Percentiles rank a stretch among this genome's conserved stretches.
Conservation (phyloP, 73 alveolate genomes). For the Stentor roeselii region DNA sequence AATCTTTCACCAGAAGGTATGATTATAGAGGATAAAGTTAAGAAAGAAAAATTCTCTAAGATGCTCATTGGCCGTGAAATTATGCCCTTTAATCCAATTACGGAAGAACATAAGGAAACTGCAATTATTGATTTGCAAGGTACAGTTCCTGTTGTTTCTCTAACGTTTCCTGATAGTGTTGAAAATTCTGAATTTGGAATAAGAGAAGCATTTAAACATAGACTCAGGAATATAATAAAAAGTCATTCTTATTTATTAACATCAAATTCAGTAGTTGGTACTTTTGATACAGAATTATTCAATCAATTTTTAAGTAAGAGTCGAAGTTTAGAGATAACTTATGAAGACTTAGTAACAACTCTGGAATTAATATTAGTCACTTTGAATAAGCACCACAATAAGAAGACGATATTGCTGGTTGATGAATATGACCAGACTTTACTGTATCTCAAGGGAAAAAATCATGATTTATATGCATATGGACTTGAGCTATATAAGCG, state of each 20-base stretch:
- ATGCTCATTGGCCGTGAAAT: background rate
- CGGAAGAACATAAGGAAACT: background rate
- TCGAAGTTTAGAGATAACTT: too few species aligned
- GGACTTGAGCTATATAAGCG: background rate
- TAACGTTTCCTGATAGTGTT: background rate
- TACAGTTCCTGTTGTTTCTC: background rate
- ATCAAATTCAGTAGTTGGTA: background rate
- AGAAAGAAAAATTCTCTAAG: background rate
- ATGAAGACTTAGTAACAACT: background rate
- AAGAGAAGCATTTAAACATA: too few species aligned
- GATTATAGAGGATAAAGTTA: background rate
- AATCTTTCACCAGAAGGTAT: background rate
- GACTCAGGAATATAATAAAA: background rate
- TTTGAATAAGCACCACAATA: background rate
- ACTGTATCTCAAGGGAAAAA: background rate
- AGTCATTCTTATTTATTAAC: background rate
- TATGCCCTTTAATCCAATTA: background rate
- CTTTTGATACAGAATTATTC: too few species aligned
- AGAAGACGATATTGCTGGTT: background rate
- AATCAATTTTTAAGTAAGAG: background rate
- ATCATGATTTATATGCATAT: background rate
- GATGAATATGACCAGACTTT: background rate
- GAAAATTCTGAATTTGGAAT: background rate
- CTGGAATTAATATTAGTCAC: background rate
- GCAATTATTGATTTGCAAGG: background rate